Evolutionary conservation across 495 filamentous ascomycete genomes (phyloP).

Genomic region (Aspergillus carlsbadensis): DNA sequence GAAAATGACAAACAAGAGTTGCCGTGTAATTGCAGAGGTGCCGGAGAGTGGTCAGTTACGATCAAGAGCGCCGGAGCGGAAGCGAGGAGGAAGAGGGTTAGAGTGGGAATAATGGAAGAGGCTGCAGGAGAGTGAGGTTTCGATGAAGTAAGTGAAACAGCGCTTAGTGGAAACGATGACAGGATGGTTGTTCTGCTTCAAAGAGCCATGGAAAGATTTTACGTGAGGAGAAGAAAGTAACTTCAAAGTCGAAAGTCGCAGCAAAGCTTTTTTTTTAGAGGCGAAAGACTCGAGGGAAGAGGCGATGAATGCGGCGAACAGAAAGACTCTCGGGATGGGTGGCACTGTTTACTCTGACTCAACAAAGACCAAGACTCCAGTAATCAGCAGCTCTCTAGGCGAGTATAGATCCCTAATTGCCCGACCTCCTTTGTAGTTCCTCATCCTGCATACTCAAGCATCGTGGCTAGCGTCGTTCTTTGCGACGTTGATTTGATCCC

Average conservation of each 20-base stretch:
- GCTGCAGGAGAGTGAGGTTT: slow-evolving; percentile 13
- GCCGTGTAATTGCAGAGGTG: slow-evolving; percentile 10
- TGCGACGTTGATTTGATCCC: slow-evolving; percentile 13
- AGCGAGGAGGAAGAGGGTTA: slow-evolving; percentile 7
- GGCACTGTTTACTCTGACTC: slow-evolving; percentile 14
- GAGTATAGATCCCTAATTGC: neutral
- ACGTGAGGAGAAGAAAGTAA: neutral
- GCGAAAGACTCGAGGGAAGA: slow-evolving; percentile 1
- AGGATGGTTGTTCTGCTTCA: neutral
- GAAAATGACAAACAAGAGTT: neutral
- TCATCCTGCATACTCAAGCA: slow-evolving; percentile 1
- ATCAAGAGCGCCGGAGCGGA: neutral
- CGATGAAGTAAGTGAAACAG: slow-evolving; percentile 21
- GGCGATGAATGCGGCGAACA: slow-evolving; percentile 9
- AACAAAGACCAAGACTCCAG: neutral
- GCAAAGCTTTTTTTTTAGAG: slow-evolving; percentile 4
- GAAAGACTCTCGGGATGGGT: neutral
- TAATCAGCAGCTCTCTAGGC: neutral
- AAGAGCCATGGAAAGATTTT: slow-evolving; percentile 2
- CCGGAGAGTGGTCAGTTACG: slow-evolving; percentile 3
- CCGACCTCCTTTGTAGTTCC: neutral
- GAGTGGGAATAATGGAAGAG: neutral
- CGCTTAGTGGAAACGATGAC: neutral
- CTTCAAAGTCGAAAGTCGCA: neutral
- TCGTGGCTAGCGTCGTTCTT: slow-evolving; percentile 10